Evolutionary conservation across 1,139 yeast species (phyloP), one percentile per base, ranked within the genome.

Genomic region (Taphrina sp.): DNA sequence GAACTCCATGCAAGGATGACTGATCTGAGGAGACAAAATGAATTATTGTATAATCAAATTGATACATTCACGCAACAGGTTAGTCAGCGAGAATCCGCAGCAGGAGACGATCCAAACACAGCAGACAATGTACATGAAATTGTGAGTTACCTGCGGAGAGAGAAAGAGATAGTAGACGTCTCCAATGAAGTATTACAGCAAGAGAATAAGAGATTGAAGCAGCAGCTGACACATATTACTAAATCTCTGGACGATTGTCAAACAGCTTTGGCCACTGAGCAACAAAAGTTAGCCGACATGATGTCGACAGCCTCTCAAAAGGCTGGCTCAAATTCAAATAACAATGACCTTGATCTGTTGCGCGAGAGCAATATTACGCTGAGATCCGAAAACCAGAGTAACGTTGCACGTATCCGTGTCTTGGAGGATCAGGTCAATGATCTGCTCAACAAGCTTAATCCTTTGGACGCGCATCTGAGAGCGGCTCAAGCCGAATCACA

Each of bases 301-400:
- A 12, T 17, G 14, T 71, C 74, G 4, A 37, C 34, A 5, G 66
- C 75, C 1, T 68, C 72, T 23, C 82, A 81, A 38, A 81, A 82
- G 54, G 70, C 75, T n/a, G 75, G 76, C 49, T 69, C 85, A 58
- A 65, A 78, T 60, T 78, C 78, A 43, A 85, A 84, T 65, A 71
- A 86, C 54, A 79, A 81, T 57, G 90, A 85, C 61, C 69, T 88
- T 65, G 83, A 80, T 61, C 74, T 85, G 36, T 72, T 86, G 59
- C 78, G 87, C 58, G 95, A 88, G 65, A 83, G 89, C 64, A 86
- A 87, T 64, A 72, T 76, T 14, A 76, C 84, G 5, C 74, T 88
- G 60, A 77, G 95, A 59, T 72, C 74, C 45, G 90, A 85, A 61
- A 66, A 70, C 45, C 66, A 67, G 24, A 61, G 59, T 14, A 67